Evolutionary conservation across 148 eudicot genomes (phyloP), one percentile per base, ranked within the genome.

Genomic region (Dysphania ambrosioides): DNA sequence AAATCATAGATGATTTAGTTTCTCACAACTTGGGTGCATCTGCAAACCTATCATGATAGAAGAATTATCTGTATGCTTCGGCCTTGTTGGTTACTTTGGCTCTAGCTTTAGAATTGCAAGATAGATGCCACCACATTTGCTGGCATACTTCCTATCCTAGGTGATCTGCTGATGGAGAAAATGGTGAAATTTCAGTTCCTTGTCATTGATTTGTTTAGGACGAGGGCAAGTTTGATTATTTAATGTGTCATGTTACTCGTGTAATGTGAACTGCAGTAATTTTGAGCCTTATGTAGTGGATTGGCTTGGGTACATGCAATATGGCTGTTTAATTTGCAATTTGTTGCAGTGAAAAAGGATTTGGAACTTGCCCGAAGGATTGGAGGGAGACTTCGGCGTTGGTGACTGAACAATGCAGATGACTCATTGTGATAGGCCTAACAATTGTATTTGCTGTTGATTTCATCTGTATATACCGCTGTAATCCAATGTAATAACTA

Each of bases 281-380:
- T 42, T 53, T 53, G 21, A 53, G 58, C 23, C 58, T 53, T 5
- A 53, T 53, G 10, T 53, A 4, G 6, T 53, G 26, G 49, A 53
- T 47, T 47, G 58, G 10, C n/a, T n/a, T n/a, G n/a, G n/a, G n/a
- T n/a, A n/a, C 44, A 27, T 10, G 6, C 8, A 24, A 68, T 11
- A 31, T 32, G 18, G 5, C 31, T 57, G 41, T 27, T 60, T 15
- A 32, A 53, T 31, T 72, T 15, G 5, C 19, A 21, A 56, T 41
- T 16, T 58, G 40, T 12, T 78, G 77, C 90, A 90, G 96, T 93
- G 96, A 84, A 85, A 74, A 89, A 88, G 70, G 98, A 93, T 78
- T 60, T 83, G 36, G 87, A 87, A 73, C 83, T 93, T 69, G 98
- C 96, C 2, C 79, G 98, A 59, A 82, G 96, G 70, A 80, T 92